These are phyloP conservation scores for Pestalotiopsis sp. DNA, from an alignment of 2,329 filamentous ascomycete genomes.

Conservation along the genomic window DNA sequence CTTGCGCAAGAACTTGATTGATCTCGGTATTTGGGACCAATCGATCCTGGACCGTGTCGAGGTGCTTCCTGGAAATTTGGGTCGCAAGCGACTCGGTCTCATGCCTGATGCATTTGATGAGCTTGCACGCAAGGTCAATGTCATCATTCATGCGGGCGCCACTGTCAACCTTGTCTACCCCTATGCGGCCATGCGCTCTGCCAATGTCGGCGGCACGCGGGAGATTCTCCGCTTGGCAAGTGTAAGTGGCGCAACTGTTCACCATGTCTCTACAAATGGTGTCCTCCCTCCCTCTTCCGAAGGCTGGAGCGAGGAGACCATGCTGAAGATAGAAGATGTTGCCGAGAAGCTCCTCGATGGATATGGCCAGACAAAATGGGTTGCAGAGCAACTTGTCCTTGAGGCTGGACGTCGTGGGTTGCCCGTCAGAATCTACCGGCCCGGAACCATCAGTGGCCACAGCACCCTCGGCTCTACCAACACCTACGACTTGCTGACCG, in stretches of 20 bases:
- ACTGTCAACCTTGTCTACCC: constrained; percentile 83
- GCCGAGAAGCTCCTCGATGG: constrained; percentile 71
- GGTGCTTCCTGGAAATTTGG: constrained; percentile 73
- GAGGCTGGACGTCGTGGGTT: constrained; percentile 71
- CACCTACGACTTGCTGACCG: constrained; percentile 76
- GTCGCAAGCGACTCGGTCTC: constrained; percentile 70
- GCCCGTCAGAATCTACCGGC: constrained; percentile 71
- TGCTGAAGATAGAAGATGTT: constrained; percentile 69
- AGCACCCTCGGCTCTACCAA: constrained; percentile 76
- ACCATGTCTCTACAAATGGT: constrained; percentile 81
- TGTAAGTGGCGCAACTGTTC: constrained; percentile 69
- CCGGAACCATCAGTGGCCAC: constrained; percentile 79
- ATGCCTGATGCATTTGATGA: constrained; percentile 66
- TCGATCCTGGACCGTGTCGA: constrained; percentile 78
- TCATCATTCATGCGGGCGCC: constrained; percentile 77
- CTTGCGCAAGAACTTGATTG: constrained; percentile 76
- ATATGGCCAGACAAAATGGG: constrained; percentile 83
- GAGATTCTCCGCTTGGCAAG: constrained; percentile 75
- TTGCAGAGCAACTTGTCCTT: constrained; percentile 73
- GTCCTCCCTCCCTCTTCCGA: constrained; percentile 71
- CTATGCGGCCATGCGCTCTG: constrained; percentile 73
- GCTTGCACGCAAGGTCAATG: constrained; percentile 66
- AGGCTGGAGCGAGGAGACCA: constrained; percentile 72
- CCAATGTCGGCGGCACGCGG: constrained; percentile 79
- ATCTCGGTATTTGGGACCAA: constrained; percentile 77